Base-by-base conservation (phyloP, 345 rosid species). In the Lepidium aucheri region DNA sequence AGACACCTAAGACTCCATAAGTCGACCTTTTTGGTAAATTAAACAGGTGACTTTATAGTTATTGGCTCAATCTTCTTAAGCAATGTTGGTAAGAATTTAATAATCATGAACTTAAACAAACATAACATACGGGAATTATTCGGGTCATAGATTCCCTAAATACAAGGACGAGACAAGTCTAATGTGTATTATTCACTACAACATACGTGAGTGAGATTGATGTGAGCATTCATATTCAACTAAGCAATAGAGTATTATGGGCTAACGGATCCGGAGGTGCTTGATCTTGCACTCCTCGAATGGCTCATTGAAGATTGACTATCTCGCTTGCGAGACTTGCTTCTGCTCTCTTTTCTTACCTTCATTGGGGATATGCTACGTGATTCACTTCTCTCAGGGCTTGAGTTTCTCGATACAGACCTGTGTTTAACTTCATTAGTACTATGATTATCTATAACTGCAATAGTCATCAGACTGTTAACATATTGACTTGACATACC, bases 191-290 rank as follows among this genome's bases (percentile, higher is more conserved):
- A 13, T 22, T 16, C 35, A 54, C 16, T 33, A 63, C 35, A 67
- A 22, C 26, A 67, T 36, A 46, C 13, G 18, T 13, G 46, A 66
- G 35, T n/a, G 52, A 28, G 32, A 53, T 32, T 43, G 35, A 38
- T 34, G 14, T 12, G 20, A 35, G 28, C 24, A 39, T 1, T n/a
- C n/a, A n/a, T n/a, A n/a, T n/a, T n/a, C 7, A 0, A n/a, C 15
- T 11, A 39, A 28, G 9, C 8, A 28, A 50, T 17, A 68, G 18
- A n/a, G 17, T 17, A 6, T 50, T 12, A 61, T 14, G 90, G 86
- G 59, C 78, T 80, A n/a, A 53, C 78, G 15, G 92, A 84, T 74
- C 98, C 77, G 2, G 94, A 84, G 32, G 92, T 83, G 56, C 83
- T 67, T 8, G 84, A 86, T 65, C 91, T 80, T 7, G 91, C 81